phyloP scores from a whole-genome alignment of 139 green algal species.

The Chlorella sp. region DNA sequence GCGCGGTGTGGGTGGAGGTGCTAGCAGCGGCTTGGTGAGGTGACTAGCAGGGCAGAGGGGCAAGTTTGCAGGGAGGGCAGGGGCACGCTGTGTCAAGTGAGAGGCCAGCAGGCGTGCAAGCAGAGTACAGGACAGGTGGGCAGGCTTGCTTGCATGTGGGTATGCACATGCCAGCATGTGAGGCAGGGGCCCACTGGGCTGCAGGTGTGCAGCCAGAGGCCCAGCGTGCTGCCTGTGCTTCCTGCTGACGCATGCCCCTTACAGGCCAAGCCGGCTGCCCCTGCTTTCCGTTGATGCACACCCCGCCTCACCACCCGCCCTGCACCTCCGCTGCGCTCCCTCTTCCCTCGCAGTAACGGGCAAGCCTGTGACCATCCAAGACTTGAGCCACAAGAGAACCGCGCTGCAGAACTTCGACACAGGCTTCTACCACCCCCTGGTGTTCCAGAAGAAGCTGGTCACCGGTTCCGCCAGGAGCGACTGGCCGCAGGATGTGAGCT shows the following conservation, averaged over 20 bases:
- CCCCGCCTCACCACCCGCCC: background rate
- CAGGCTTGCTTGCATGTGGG: no score
- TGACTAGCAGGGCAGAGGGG: no score
- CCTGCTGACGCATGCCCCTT: background rate
- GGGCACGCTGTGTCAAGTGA: no score
- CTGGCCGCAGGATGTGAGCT: constrained; percentile 10
- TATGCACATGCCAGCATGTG: no score
- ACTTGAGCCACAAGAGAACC: constrained; percentile 27
- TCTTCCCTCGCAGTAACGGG: background rate
- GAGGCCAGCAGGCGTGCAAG: no score
- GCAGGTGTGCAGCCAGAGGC: no score
- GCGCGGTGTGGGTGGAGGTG: background rate
- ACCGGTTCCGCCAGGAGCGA: constrained; percentile 27
- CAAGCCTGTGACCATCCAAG: background rate
- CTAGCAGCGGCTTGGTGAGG: no score
- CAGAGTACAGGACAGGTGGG: no score
- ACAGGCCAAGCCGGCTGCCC: no score
- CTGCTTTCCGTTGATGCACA: background rate
- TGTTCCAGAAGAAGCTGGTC: constrained; percentile 39
- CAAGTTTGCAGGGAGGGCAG: no score
- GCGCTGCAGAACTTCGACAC: background rate
- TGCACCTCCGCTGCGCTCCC: background rate
- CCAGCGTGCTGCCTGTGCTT: no score
- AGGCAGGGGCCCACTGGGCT: no score
- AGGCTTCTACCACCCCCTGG: constrained; percentile 33